Percentiles rank a stretch among this genome's conserved stretches.
Evolutionary conservation across 495 filamentous ascomycete species (phyloP).

Genomic region (Parathielavia appendiculata): DNA sequence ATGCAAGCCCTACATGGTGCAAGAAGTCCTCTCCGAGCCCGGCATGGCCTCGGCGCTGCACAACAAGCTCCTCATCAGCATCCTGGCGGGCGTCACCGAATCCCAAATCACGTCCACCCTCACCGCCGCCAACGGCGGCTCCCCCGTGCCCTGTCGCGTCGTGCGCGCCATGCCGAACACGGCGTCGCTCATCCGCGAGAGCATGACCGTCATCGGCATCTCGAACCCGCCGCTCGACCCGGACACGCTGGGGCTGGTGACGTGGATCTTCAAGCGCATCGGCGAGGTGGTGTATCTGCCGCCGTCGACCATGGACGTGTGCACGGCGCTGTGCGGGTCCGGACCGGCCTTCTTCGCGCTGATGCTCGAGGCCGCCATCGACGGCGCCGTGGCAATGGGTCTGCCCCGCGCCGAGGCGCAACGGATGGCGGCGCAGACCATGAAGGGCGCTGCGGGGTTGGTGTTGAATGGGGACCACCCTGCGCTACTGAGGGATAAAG

Average conservation of each 20-base stretch:
- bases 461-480: conserved; percentile 72
- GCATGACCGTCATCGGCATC: conserved; percentile 72
- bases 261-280: conserved; percentile 72
- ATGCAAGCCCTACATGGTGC: conserved; percentile 74
- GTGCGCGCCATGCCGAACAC: conserved; percentile 82
- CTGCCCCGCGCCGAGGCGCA: conserved; percentile 70
- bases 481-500: conserved; percentile 69
- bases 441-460: conserved; percentile 64
- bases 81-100: conserved; percentile 74
- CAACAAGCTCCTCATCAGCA: conserved; percentile 78
- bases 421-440: conserved; percentile 75
- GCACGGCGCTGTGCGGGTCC: conserved; percentile 68
- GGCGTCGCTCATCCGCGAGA: conserved; percentile 60
- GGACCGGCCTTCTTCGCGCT: conserved; percentile 76
- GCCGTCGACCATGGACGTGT: conserved; percentile 64
- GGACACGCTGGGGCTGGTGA: conserved; percentile 51
- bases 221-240: conserved; percentile 53
- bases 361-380: conserved; percentile 70
- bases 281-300: conserved; percentile 62
- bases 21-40: conserved; percentile 55
- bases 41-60: conserved; percentile 65
- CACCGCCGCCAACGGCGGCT: conserved; percentile 40
- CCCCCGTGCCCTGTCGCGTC: conserved; percentile 45
- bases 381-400: conserved; percentile 78
- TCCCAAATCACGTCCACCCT: conserved; percentile 58